Conservation (phyloP, 257 asterid genomes). For the Sherardia arvensis region DNA sequence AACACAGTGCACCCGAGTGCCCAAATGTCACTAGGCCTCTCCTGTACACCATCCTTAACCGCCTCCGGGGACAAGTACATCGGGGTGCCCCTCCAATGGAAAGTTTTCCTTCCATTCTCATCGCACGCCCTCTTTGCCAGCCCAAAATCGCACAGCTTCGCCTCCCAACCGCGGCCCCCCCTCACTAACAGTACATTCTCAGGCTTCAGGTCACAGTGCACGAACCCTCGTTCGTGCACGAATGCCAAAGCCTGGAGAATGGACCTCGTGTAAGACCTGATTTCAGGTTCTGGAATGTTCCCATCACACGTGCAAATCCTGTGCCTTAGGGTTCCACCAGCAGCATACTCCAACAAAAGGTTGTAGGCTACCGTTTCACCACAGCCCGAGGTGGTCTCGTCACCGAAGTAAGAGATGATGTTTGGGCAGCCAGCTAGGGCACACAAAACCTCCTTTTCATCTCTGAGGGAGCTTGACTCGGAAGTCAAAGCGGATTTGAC, state of each 20-base stretch:
- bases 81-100: constrained; percentile 6
- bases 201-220: too few species aligned
- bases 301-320: not conserved
- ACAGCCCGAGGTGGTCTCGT: not conserved
- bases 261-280: too few species aligned
- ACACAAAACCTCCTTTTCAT: not conserved
- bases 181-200: too few species aligned
- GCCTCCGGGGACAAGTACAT: constrained; percentile 14
- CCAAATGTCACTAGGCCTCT: constrained; percentile 7
- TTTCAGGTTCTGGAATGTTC: too few species aligned
- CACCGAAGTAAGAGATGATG: not conserved
- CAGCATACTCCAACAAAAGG: constrained; percentile 8
- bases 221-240: too few species aligned
- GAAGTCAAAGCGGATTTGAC: not conserved
- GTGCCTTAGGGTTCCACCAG: not conserved
- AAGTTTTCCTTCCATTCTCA: not conserved
- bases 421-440: not conserved
- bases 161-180: too few species aligned
- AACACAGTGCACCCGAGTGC: constrained; percentile 13
- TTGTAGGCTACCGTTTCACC: not conserved
- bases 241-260: too few species aligned
- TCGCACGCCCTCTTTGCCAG: not conserved
- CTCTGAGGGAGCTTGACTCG: too few species aligned
- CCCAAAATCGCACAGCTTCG: too few species aligned
- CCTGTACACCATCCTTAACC: not conserved